A percentile compares a stretch with the other conserved stretches of the same genome.
Evolutionary conservation across 768 basidiomycete genomes (phyloP).

Genomic region (Serendipita indica): DNA sequence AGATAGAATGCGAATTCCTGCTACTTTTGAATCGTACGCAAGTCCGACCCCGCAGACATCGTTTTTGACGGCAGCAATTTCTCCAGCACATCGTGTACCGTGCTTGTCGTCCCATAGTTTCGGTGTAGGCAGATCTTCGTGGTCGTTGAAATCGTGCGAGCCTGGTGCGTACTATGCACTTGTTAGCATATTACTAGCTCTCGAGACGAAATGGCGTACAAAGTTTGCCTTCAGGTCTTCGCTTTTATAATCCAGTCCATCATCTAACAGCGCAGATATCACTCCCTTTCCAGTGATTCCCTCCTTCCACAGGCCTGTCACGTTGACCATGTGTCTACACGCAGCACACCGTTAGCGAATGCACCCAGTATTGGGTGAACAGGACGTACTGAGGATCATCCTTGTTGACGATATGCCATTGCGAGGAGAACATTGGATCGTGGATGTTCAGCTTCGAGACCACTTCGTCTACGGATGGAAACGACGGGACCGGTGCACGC

Average conservation of each 20-base stretch:
- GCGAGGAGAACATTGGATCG: slow-evolving; percentile 69
- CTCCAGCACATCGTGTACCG: slow-evolving; percentile 95
- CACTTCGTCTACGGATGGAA: slow-evolving; percentile 20
- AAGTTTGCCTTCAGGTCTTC: slow-evolving; percentile 84
- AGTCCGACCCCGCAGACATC: slow-evolving; percentile 89
- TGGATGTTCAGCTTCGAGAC: slow-evolving; percentile 48
- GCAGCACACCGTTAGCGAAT: neutral
- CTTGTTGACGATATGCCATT: slow-evolving; percentile 94
- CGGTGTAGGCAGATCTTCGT: slow-evolving; percentile 73
- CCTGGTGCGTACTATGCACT: slow-evolving; percentile 55
- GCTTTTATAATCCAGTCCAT: slow-evolving; percentile 82
- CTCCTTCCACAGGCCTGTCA: slow-evolving; percentile 73
- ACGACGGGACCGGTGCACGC: slow-evolving; percentile 30
- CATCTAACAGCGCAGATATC: slow-evolving; percentile 81
- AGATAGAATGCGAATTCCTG: slow-evolving; percentile 89
- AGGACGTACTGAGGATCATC: slow-evolving; percentile 43
- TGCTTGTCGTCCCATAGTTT: slow-evolving; percentile 85
- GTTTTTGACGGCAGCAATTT: slow-evolving; percentile 87
- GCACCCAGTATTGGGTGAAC: too few species aligned
- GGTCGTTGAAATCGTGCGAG: slow-evolving; percentile 95
- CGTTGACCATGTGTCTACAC: slow-evolving; percentile 65
- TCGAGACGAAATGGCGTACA: slow-evolving; percentile 36
- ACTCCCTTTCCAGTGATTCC: slow-evolving; percentile 80
- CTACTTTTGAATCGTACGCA: slow-evolving; percentile 79
- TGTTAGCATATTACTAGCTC: neutral